Conservation (phyloP, 2,329 filamentous ascomycete species). For the Trichoderma simmonsii region DNA sequence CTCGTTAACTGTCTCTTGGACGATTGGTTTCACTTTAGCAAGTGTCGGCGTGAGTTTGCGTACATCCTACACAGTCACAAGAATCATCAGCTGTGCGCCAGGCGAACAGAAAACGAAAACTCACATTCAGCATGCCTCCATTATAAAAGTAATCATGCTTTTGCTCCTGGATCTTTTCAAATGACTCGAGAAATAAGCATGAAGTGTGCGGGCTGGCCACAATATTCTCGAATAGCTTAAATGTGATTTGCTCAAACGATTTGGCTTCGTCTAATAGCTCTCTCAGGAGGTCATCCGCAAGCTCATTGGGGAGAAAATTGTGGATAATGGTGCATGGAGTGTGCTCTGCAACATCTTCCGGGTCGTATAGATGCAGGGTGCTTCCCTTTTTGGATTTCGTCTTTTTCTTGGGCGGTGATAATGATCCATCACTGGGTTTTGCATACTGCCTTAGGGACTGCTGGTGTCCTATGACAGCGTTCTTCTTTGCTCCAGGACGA, state of each 20-base stretch:
- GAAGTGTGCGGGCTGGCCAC: slow-evolving; percentile 83
- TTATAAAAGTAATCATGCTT: slow-evolving; percentile 84
- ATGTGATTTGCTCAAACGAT: slow-evolving; percentile 67
- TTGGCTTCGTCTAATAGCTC: slow-evolving; percentile 74
- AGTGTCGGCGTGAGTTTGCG: slow-evolving; percentile 74
- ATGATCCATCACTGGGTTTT: slow-evolving; percentile 13
- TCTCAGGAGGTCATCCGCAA: slow-evolving; percentile 69
- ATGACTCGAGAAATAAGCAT: slow-evolving; percentile 75
- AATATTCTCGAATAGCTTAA: slow-evolving; percentile 84
- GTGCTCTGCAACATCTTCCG: slow-evolving; percentile 73
- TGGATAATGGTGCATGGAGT: slow-evolving; percentile 92
- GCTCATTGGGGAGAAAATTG: slow-evolving; percentile 72
- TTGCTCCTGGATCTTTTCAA: slow-evolving; percentile 66
- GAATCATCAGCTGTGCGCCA: no score
- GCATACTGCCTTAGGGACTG: slow-evolving; percentile 59
- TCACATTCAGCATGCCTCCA: slow-evolving; percentile 65
- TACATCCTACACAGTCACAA: slow-evolving; percentile 46
- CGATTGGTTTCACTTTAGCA: slow-evolving; percentile 62
- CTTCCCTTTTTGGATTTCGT: slow-evolving; percentile 70
- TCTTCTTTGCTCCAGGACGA: slow-evolving; percentile 33
- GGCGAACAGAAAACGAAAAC: not conserved
- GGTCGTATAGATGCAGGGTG: slow-evolving; percentile 80
- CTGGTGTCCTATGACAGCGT: slow-evolving; percentile 51
- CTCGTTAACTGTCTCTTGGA: slow-evolving; percentile 72
- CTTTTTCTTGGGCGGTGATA: slow-evolving; percentile 42